Evolutionary conservation across 2,329 filamentous ascomycete species (phyloP).

Genomic region (Ophiocordyceps robertsii): DNA sequence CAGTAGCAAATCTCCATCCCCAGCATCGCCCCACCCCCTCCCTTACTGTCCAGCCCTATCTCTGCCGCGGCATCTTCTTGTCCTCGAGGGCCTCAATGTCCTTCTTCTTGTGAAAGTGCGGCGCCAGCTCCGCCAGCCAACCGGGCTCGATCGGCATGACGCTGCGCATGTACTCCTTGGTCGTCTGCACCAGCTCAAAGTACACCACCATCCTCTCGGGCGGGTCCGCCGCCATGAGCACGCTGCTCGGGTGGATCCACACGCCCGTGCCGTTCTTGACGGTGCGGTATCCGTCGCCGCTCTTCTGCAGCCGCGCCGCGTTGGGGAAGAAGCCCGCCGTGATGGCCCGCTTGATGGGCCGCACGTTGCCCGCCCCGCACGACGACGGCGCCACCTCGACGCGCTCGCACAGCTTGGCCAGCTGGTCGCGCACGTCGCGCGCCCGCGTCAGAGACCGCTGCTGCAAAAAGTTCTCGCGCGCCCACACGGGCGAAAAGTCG

Average conservation of each 20-base stretch:
- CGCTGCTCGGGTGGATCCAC: slow-evolving; percentile 80
- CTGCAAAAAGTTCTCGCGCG: slow-evolving; percentile 86
- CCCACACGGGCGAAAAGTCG: slow-evolving; percentile 79
- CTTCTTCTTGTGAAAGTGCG: slow-evolving; percentile 88
- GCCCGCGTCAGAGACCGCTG: slow-evolving; percentile 80
- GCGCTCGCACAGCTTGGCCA: slow-evolving; percentile 82
- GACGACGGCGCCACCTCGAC: slow-evolving; percentile 69
- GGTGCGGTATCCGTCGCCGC: slow-evolving; percentile 79
- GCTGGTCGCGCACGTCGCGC: slow-evolving; percentile 82
- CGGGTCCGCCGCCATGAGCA: slow-evolving; percentile 66
- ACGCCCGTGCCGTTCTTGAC: slow-evolving; percentile 84
- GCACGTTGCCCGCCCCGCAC: slow-evolving; percentile 55
- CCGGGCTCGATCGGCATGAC: slow-evolving; percentile 72
- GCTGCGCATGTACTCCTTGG: slow-evolving; percentile 85
- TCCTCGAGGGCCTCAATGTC: slow-evolving; percentile 75
- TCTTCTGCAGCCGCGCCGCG: slow-evolving; percentile 68
- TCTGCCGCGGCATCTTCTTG: slow-evolving; percentile 40
- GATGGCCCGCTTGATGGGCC: slow-evolving; percentile 73
- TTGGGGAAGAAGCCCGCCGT: slow-evolving; percentile 93
- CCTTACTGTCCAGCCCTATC: slow-evolving; percentile 1
- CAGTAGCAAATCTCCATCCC: not conserved
- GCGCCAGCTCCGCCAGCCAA: slow-evolving; percentile 82
- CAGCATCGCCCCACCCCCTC: no score
- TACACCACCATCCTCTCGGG: slow-evolving; percentile 74
- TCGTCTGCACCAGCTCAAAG: slow-evolving; percentile 68